These are phyloP conservation scores for Nannochloris sp. DNA, from an alignment of 139 green algal genomes.

Conservation along the genomic window DNA sequence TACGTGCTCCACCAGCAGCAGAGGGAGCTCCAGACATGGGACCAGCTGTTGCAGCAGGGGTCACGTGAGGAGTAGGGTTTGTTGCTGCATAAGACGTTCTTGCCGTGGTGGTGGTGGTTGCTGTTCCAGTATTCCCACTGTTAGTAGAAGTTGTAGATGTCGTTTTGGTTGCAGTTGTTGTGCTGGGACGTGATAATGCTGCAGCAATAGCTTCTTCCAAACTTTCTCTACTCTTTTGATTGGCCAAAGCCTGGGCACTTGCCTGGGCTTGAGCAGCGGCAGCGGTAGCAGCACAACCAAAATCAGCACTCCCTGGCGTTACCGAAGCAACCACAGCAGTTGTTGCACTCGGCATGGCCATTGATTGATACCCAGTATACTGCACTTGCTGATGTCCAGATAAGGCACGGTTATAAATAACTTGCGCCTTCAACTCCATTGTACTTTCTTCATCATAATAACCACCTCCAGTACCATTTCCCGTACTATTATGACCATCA, in stretches of 20 bases:
- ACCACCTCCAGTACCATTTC: too few species aligned
- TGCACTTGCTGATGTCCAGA: not conserved
- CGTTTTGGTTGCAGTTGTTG: not conserved
- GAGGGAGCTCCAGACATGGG: not conserved
- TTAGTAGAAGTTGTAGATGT: too few species aligned
- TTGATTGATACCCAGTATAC: not conserved
- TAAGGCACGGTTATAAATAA: not conserved
- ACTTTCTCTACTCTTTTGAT: not conserved
- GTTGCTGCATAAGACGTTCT: not conserved
- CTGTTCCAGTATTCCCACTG: too few species aligned
- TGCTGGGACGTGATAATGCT: conserved; percentile 5
- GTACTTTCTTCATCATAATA: conserved; percentile 23
- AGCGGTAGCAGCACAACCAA: too few species aligned
- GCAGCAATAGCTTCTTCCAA: conserved; percentile 28
- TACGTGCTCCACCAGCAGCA: too few species aligned
- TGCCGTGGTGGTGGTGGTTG: not conserved
- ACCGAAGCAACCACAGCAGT: too few species aligned
- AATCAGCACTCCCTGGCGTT: too few species aligned
- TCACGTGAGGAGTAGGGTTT: not conserved
- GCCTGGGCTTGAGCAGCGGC: too few species aligned
- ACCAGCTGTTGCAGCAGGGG: not conserved
- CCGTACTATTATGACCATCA: not conserved
- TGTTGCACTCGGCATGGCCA: too few species aligned
- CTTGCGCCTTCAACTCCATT: conserved; percentile 21
- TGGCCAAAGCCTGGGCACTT: not conserved